Conservation (phyloP, 352 stramenopile genomes). For the Achlya hypogyna region DNA sequence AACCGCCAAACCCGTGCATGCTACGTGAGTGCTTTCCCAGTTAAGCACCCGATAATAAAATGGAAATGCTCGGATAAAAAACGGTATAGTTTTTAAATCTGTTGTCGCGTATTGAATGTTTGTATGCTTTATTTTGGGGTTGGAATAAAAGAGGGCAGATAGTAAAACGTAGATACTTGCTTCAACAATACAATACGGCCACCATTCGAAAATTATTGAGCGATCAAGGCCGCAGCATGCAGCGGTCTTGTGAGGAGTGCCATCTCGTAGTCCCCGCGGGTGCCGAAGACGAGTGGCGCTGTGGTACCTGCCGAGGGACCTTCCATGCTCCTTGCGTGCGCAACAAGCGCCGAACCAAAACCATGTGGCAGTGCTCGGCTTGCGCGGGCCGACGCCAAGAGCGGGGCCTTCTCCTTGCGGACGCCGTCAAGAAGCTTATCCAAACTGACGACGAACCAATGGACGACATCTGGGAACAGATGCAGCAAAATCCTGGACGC, state of each 20-base stretch:
- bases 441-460: conserved; percentile 8
- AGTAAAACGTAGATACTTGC: neutral
- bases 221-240: neutral
- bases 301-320: conserved; percentile 2
- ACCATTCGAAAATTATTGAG: conserved; percentile 14
- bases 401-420: conserved; percentile 7
- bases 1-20: neutral
- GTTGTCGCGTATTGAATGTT: too few relatives aligned
- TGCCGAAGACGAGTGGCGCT: conserved; percentile 6
- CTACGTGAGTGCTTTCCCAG: neutral
- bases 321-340: conserved; percentile 18
- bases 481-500: neutral
- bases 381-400: conserved; percentile 4
- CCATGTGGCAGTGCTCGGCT: conserved; percentile 9
- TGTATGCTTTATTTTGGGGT: neutral
- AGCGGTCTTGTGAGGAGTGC: conserved; percentile 18
- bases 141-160: neutral
- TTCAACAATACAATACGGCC: neutral
- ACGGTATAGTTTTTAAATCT: too few relatives aligned
- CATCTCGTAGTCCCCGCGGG: conserved; percentile 6
- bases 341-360: conserved; percentile 11
- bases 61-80: neutral
- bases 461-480: neutral
- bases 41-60: neutral
- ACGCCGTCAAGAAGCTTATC: conserved; percentile 19